These are phyloP conservation scores for Pogostemon cablin DNA, from an alignment of 257 asterid genomes.

Conservation along the genomic window DNA sequence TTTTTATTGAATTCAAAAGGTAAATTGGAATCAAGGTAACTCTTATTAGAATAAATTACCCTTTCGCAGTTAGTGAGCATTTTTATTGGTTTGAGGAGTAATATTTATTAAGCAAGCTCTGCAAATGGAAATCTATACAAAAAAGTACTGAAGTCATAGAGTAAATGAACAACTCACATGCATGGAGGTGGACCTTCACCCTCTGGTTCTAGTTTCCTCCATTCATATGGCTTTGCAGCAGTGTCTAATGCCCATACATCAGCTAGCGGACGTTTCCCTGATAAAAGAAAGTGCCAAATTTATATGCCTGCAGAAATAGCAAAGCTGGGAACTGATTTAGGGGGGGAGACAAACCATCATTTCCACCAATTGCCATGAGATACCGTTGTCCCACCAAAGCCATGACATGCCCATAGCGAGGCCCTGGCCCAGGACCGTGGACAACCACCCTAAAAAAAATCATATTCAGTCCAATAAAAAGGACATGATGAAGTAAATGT, in stretches of 20 bases:
- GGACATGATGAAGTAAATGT: conserved; percentile 13
- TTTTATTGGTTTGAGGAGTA: not conserved
- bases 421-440: conserved; percentile 99
- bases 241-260: conserved; percentile 99
- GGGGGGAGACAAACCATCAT: conserved; percentile 71
- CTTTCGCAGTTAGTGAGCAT: conserved; percentile 1
- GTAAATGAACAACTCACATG: conserved; percentile 62
- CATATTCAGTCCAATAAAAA: conserved; percentile 14
- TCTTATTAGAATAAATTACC: not conserved
- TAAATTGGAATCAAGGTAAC: conserved; percentile 11
- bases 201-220: conserved; percentile 98
- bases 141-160: not conserved
- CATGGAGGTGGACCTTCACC: conserved; percentile 99
- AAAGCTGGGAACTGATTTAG: conserved; percentile 17
- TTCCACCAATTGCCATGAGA: conserved; percentile 98
- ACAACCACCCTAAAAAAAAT: conserved; percentile 75
- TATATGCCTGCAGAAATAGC: conserved; percentile 26
- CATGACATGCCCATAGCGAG: conserved; percentile 98
- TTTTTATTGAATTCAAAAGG: conserved; percentile 14
- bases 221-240: conserved; percentile 99
- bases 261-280: conserved; percentile 91
- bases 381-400: conserved; percentile 99
- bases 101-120: not conserved
- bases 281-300: conserved; percentile 30
- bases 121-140: conserved; percentile 13